Base-by-base conservation (phyloP, 2,329 filamentous ascomycete genomes). In the Aspergillus neotritici region DNA sequence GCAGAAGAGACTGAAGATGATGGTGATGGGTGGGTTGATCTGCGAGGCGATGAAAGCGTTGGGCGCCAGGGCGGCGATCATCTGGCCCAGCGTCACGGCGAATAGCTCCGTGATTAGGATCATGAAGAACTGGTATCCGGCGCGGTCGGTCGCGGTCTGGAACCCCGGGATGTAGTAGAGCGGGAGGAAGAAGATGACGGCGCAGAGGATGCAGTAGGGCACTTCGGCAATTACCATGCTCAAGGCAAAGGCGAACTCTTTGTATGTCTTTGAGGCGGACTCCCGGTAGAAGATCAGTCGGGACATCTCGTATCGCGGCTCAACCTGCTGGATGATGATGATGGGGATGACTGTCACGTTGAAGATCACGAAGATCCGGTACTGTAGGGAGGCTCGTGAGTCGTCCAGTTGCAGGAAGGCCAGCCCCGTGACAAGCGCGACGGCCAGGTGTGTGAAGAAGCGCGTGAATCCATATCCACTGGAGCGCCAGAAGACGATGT, bases 401-500 rank as follows among this genome's bases (percentile, higher is more conserved):
- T 89, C 69, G 59, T 91, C 82, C 7, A 94, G 78, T 48, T 87
- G 78, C 37, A 94, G 72, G 64, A 85, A 95, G 29, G 84, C 84
- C 10, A 94, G 75, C 54, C 89, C 89, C 0, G 84, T 87, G 43
- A 94, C 70, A 11, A 94, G 60, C 1, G 86, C 83, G 51, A 94
- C 86, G 48, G 82, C 78, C 47, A 91, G 72, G 62, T 94, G 88
- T 60, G 86, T 90, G 73, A 91, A 94, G 13, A 94, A 72, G 13
- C 88, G 80, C 1, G 88, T 94, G 65, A 94, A 93, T 40, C 88
- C 82, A 63, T 95, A 95, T 69, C 94, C 89, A 30, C 86, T 86
- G 2, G 84, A 86, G 33, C 89, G 78, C 87, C 87, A 95, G 72
- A 86, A 91, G 0, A 86, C 77, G 3, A 87, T 71, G 63, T 88